These are phyloP conservation scores for Boletus sensibilis DNA, from an alignment of 768 basidiomycete genomes.

Conservation along the genomic window DNA sequence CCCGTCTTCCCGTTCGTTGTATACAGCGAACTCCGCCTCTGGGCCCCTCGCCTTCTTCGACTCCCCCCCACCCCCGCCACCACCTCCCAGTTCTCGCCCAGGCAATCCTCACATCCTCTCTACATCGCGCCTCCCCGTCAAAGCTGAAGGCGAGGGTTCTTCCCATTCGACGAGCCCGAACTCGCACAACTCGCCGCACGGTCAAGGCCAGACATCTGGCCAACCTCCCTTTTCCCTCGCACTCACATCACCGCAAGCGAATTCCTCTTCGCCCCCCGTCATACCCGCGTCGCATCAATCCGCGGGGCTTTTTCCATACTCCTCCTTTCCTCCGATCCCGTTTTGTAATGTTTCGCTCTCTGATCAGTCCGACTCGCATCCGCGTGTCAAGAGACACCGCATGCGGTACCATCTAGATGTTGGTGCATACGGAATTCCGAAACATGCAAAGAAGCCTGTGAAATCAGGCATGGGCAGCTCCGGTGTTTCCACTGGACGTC, in stretches of 20 bases:
- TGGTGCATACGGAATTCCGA: conserved; percentile 86
- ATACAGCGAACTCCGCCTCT: conserved; percentile 35
- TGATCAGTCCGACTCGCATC: conserved; percentile 29
- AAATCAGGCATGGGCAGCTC: conserved; percentile 31
- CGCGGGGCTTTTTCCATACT: conserved; percentile 36
- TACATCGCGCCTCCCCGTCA: conserved; percentile 44
- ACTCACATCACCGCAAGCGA: conserved; percentile 43
- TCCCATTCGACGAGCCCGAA: conserved; percentile 30
- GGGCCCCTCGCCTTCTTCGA: conserved; percentile 43
- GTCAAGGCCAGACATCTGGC: conserved; percentile 33
- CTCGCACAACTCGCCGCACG: conserved; percentile 36
- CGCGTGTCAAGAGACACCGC: conserved; percentile 32
- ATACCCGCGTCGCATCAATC: conserved; percentile 32
- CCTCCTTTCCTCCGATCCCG: conserved; percentile 33
- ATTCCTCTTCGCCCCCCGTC: conserved; percentile 30
- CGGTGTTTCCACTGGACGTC: conserved; percentile 23
- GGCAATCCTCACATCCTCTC: conserved; percentile 40
- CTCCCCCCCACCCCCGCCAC: conserved; percentile 35
- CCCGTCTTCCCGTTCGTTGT: conserved; percentile 41
- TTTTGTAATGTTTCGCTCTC: conserved; percentile 28
- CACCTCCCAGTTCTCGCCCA: conserved; percentile 41
- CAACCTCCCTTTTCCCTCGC: conserved; percentile 42
- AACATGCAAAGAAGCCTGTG: conserved; percentile 36
- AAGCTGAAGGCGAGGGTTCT: conserved; percentile 47
- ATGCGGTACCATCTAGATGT: conserved; percentile 60